Evolutionary conservation across 2,329 filamentous ascomycete genomes (phyloP), one percentile per base, ranked within the genome.

Genomic region (Incumbomyces delicatus): DNA sequence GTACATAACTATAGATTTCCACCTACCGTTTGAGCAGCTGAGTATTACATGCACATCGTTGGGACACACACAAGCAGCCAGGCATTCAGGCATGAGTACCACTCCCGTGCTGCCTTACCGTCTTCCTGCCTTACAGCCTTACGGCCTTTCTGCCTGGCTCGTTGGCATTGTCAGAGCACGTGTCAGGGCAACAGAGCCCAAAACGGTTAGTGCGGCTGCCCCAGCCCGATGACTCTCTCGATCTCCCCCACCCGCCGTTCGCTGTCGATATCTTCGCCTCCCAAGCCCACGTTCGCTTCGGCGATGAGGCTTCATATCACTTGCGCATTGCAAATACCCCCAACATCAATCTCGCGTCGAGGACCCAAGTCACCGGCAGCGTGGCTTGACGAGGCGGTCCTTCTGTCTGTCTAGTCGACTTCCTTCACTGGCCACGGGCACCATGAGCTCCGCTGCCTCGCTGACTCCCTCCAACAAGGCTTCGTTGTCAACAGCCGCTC

Each of bases 381-480:
- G 51, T 47, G 49, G 46, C 51, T 46, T 50, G 54, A 53, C 42
- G 49, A 50, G 48, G 48, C 51, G 46, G 30, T 27, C 17, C 5
- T n/a, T 38, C 14, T 30, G 34, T 18, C 17, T 12, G 17, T 16
- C 17, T 34, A 44, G 20, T 29, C 44, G 12, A 29, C 38, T n/a
- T 32, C 31, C 31, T 8, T n/a, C 16, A 6, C 33, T n/a, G 33
- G 16, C 33, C 33, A 35, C 16, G 4, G 30, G 44, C 30, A 35
- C 38, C 34, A 44, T 38, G 37, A 44, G 12, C 35, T 33, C 41
- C 46, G 38, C 38, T 31, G 27, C 32, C 32, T 32, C 45, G 10
- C 46, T 41, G 53, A 57, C 54, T 51, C 52, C 54, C 46, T 55
- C 52, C 46, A 48, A 49, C 51, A 52, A 52, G 50, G 49, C 51